phyloP scores from a whole-genome alignment of 768 basidiomycete species.

The Tremella fuciformis region DNA sequence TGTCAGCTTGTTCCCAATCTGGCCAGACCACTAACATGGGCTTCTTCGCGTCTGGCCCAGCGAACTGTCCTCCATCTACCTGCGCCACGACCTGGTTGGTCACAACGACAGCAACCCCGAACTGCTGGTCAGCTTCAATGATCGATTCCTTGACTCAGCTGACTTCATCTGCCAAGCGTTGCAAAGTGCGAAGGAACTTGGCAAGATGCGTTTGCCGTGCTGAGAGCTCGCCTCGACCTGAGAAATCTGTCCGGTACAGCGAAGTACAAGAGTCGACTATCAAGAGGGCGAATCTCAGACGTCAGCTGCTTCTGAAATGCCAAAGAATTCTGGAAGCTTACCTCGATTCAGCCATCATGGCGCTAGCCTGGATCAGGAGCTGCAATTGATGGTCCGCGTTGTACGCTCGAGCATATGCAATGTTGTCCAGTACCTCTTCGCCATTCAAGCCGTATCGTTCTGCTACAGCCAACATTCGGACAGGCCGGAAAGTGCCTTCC shows the following conservation, averaged over 20 bases:
- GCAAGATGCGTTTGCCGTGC: conserved; percentile 93
- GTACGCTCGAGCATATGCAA: conserved; percentile 96
- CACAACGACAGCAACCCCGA: conserved; percentile 94
- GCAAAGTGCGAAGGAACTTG: conserved; percentile 87
- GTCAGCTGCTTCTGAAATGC: neutral
- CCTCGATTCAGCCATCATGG: conserved; percentile 99
- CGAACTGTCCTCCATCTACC: conserved; percentile 87
- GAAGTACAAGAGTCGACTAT: conserved; percentile 97
- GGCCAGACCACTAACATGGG: conserved; percentile 60
- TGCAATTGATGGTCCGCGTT: conserved; percentile 96
- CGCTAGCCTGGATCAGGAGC: conserved; percentile 84
- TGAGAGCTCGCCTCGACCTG: conserved; percentile 89
- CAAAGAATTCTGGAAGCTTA: conserved; percentile 44
- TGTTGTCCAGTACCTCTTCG: conserved; percentile 96
- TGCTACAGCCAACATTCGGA: conserved; percentile 87
- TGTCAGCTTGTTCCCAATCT: conserved; percentile 11
- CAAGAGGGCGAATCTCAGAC: conserved; percentile 80
- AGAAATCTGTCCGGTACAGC: conserved; percentile 92
- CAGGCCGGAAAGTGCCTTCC: conserved; percentile 97
- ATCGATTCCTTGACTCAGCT: conserved; percentile 26
- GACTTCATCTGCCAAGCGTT: conserved; percentile 94
- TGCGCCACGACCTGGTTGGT: conserved; percentile 99
- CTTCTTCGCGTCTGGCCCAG: conserved; percentile 90
- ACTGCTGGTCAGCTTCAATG: conserved; percentile 58
- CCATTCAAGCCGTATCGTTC: conserved; percentile 95